phyloP scores from a whole-genome alignment of 2,329 filamentous ascomycete genomes.

The Penicillium hesseltinei region DNA sequence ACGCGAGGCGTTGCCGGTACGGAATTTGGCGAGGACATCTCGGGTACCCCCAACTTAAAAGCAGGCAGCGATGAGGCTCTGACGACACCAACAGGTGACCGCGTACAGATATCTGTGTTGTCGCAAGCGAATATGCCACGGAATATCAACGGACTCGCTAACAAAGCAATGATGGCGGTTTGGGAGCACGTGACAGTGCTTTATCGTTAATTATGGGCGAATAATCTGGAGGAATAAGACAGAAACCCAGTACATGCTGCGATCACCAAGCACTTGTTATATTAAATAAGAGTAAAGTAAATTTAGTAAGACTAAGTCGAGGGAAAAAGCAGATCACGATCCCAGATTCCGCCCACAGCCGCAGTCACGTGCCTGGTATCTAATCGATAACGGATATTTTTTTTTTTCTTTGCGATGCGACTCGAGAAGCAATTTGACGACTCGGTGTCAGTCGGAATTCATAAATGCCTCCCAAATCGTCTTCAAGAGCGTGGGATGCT shows the following conservation, averaged over 20 bases:
- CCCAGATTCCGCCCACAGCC: conserved; percentile 19
- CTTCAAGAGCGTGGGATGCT: conserved; percentile 63
- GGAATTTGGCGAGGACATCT: conserved; percentile 50
- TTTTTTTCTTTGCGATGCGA: conserved; percentile 21
- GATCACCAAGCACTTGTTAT: background rate
- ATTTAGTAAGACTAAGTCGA: conserved; percentile 10
- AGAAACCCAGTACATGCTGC: conserved; percentile 8
- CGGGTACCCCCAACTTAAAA: conserved; percentile 35
- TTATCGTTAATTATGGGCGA: conserved; percentile 7
- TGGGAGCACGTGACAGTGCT: conserved; percentile 3
- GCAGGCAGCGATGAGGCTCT: conserved; percentile 48
- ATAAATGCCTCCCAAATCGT: conserved; percentile 44
- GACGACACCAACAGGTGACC: conserved; percentile 29
- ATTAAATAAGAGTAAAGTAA: conserved; percentile 1
- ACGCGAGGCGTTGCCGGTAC: conserved; percentile 80
- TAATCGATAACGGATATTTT: conserved; percentile 34
- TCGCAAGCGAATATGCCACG: conserved; percentile 26
- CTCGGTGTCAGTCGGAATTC: background rate
- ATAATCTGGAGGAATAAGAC: background rate
- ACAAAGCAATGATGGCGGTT: conserved; percentile 38
- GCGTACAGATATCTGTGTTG: conserved; percentile 14
- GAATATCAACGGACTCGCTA: conserved; percentile 20
- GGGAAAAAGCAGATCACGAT: conserved; percentile 16
- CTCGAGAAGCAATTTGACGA: background rate
- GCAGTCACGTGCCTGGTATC: conserved; percentile 32